Percentiles rank a stretch among this genome's conserved stretches.
Conservation (phyloP, 2,329 filamentous ascomycete species). For the Xylariaceae sp. region DNA sequence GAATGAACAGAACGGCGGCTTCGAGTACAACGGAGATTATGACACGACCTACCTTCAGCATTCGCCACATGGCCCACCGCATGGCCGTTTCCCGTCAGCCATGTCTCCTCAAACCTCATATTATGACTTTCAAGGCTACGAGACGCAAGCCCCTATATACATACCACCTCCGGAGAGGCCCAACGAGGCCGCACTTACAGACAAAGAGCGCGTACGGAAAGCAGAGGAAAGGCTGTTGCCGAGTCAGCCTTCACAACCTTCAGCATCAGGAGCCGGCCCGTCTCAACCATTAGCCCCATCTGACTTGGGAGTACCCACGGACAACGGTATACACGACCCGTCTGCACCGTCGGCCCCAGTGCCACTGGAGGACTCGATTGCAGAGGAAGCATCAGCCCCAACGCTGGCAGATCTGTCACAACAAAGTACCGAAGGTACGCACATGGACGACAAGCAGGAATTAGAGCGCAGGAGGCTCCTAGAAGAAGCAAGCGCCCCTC, state of each 20-base stretch:
- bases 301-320: too few relatives aligned
- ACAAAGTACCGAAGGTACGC: constrained; percentile 20
- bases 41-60: constrained; percentile 13
- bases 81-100: constrained; percentile 22
- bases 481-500: constrained; percentile 48
- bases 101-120: constrained; percentile 28
- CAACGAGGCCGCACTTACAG: constrained; percentile 61
- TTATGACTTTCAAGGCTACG: constrained; percentile 28
- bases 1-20: constrained; percentile 24
- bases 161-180: constrained; percentile 57
- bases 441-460: constrained; percentile 67
- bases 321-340: too few relatives aligned
- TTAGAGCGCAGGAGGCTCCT: constrained; percentile 53
- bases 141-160: constrained; percentile 40
- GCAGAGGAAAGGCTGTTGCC: constrained; percentile 78
- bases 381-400: constrained; percentile 37
- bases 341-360: constrained; percentile 6
- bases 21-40: constrained; percentile 20
- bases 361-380: not conserved
- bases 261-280: constrained; percentile 32
- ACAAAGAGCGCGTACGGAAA: constrained; percentile 75
- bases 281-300: constrained; percentile 31
- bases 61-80: constrained; percentile 18
- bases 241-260: constrained; percentile 61
- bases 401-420: constrained; percentile 40